Evolutionary conservation across 2,329 filamentous ascomycete genomes (phyloP), one percentile per base, ranked within the genome.

Genomic region (Pseudomassariella vexata): DNA sequence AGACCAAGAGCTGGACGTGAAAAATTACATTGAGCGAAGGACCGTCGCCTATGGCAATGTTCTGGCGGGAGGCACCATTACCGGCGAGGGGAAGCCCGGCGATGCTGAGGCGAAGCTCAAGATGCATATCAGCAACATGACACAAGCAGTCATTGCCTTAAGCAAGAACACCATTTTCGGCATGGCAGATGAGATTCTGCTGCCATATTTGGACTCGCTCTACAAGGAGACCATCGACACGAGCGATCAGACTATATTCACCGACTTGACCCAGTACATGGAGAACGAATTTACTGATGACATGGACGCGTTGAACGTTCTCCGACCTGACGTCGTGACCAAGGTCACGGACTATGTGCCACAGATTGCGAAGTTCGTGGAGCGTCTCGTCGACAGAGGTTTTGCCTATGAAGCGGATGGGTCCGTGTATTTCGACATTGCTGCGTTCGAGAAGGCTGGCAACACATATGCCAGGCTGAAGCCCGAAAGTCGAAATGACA

Each of bases 351-450:
- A 95, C 49, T 95, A 92, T 47, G 84, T 90, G 4, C 79, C 81
- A 1, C 80, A 94, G 50, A 95, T 96, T 50, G 86, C 85, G 27
- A 66, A 73, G 8, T 95, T 94, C 41, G 86, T 95, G 0, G 75
- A 90, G 49, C 78, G 74, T 42, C 85, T 95, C 35, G 77, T 94
- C 15, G 65, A 82, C 31, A 94, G 95, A 52, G 83, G 85, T 0
- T 95, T 89, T 46, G 90, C 82, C 2, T 96, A 96, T 45, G 71
- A 77, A 48, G 63, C 70, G 0, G 84, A 92, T 46, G 89, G 88
- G 1, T 94, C 86, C 0, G 87, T 96, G 1, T 95, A 95, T 59
- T 96, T 95, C 42, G 90, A 95, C 48, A 95, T 94, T 42, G 67
- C 71, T 5, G 77, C 85, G 0, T 96, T 95, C 50, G 88, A 95